These are phyloP conservation scores for Coemansia sp. DNA, from an alignment of 192 early-diverging fungal species.

Conservation along the genomic window DNA sequence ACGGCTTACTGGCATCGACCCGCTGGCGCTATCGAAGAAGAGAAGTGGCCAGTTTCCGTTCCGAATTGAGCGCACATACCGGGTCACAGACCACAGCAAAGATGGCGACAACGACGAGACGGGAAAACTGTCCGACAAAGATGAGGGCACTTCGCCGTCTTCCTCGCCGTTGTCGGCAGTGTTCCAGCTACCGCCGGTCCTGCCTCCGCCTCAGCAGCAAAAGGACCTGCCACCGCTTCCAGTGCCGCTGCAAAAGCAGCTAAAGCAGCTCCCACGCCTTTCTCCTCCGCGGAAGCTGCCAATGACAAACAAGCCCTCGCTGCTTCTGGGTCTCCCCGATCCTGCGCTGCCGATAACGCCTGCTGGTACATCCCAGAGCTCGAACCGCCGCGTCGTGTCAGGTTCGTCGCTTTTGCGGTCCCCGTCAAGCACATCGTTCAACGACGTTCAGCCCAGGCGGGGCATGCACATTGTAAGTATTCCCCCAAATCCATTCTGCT, in stretches of 20 bases:
- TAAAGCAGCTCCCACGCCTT: conserved; percentile 46
- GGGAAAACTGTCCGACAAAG: conserved; percentile 18
- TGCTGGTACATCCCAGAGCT: conserved; percentile 27
- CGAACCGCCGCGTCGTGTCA: conserved; percentile 50
- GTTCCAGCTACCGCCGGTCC: conserved; percentile 39
- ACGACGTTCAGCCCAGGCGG: conserved; percentile 40
- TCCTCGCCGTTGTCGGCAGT: conserved; percentile 37
- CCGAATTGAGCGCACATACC: conserved; percentile 46
- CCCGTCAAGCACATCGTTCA: conserved; percentile 47
- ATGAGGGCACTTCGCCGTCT: conserved; percentile 27
- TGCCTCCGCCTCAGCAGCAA: conserved; percentile 36
- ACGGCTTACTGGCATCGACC: conserved; percentile 21
- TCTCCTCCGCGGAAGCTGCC: conserved; percentile 53
- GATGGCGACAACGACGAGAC: conserved; percentile 29
- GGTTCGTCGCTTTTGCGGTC: conserved; percentile 53
- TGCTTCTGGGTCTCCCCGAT: conserved; percentile 44
- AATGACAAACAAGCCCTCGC: conserved; percentile 25
- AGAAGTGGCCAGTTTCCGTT: conserved; percentile 27
- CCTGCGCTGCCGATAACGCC: conserved; percentile 36
- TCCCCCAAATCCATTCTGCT: not conserved
- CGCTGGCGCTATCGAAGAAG: conserved; percentile 26
- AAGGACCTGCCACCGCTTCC: conserved; percentile 51
- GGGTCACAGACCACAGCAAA: conserved; percentile 35
- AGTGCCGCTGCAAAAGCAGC: conserved; percentile 38
- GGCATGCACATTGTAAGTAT: conserved; percentile 53